Conservation (phyloP, 169 alveolate species). For the Fabrea salina region DNA sequence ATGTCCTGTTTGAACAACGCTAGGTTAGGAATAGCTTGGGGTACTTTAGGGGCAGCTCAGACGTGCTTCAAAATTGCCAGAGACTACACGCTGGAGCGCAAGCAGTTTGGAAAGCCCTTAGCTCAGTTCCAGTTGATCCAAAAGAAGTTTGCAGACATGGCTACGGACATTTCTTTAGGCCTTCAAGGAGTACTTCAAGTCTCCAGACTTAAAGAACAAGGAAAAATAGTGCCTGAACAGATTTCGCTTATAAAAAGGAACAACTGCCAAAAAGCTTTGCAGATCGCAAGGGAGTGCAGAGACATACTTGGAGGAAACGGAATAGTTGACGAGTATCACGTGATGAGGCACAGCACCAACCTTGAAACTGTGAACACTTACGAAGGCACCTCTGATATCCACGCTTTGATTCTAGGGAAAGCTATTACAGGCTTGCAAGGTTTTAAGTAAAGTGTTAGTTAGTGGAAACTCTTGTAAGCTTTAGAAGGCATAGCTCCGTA, state of each 20-base stretch:
- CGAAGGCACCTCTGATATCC: constrained; percentile 87
- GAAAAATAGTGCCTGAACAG: constrained; percentile 59
- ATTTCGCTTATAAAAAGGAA: constrained; percentile 68
- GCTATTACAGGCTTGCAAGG: constrained; percentile 75
- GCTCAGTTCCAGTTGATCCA: constrained; percentile 69
- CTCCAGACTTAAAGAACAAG: constrained; percentile 68
- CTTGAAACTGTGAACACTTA: constrained; percentile 85
- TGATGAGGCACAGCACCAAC: constrained; percentile 77
- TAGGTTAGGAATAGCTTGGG: constrained; percentile 82
- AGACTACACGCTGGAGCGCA: constrained; percentile 66
- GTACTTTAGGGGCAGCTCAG: constrained; percentile 84
- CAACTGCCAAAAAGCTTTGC: constrained; percentile 62
- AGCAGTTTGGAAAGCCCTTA: constrained; percentile 65
- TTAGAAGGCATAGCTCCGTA: background rate
- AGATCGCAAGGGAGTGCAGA: constrained; percentile 78
- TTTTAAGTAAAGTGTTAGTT: constrained; percentile 20
- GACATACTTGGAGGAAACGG: constrained; percentile 87
- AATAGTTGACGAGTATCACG: constrained; percentile 80
- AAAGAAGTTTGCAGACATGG: constrained; percentile 76
- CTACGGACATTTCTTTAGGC: constrained; percentile 69
- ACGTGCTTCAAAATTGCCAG: constrained; percentile 68
- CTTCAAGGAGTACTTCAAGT: constrained; percentile 53
- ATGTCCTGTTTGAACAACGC: constrained; percentile 80
- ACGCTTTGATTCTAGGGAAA: constrained; percentile 80
- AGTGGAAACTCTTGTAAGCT: background rate